Evolutionary conservation across 768 basidiomycete genomes (phyloP), one percentile per base, ranked within the genome.

Genomic region (Hygrophorus russula): DNA sequence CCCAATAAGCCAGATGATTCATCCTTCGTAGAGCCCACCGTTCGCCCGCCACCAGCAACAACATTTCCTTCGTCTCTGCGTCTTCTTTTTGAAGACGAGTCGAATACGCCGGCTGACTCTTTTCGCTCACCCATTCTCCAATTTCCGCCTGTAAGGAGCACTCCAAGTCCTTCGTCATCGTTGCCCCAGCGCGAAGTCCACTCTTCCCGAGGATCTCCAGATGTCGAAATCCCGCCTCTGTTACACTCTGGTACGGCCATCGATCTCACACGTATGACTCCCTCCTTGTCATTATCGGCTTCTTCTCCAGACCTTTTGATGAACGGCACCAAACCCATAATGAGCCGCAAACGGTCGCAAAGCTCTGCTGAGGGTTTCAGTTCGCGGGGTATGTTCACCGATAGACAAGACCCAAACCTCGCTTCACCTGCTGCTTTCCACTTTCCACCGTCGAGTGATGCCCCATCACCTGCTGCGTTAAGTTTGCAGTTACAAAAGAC

Each of bases 1-100:
- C 28, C 44, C 19, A 43, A 49, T 18, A 39, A 46, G 6, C 47
- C 54, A 33, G 50, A 56, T 20, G 61, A 61, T 18, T 53, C 51
- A 31, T 42, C 54, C 11, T 45, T 51, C 1, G 51, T 55, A 9
- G 63, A 66, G 42, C 51, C 67, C 13, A 82, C 79, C 17, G 58
- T 80, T 24, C 71, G 76, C 11, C 71, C 74, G 2, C 56, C 66
- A 0, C 53, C 61, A 32, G 50, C 68, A n/a, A 68, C 71, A 12
- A 67, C 70, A 37, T 54, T 91, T 9, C 90, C 91, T 2, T 77
- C 80, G 1, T 91, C 86, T 0, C 67, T 93, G 2, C 82, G 89
- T 0, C 66, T 70, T 30, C 66, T 96, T 8, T 96, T 96, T 58
- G 83, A 85, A 44, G 74, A 78, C 36, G 73, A 70, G 8, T 53